Evolutionary conservation across 1,139 yeast species (phyloP), one percentile per base, ranked within the genome.

Genomic region (Hanseniaspora gamundiae): DNA sequence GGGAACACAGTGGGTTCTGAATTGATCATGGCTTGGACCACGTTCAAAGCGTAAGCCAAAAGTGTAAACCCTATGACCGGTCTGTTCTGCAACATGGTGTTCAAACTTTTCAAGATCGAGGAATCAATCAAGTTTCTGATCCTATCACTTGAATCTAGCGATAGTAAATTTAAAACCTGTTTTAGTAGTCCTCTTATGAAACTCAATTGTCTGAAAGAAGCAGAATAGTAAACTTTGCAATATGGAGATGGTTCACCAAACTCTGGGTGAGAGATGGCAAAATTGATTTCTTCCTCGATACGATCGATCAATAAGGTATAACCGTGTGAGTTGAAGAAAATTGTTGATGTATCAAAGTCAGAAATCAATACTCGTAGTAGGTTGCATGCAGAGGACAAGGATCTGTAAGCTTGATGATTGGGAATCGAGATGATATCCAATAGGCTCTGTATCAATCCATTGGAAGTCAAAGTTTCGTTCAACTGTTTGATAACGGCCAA

Each of bases 1-100:
- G 85, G 73, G 56, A 74, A 87, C 3, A 95, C 86, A 0, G 96
- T 86, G 3, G 97, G 95, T 55, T 88, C 97, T 52, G 83, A 84
- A 57, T 88, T 93, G 41, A 88, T 77, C 50, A 87, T 84, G 29
- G 75, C 74, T 40, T 81, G 74, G 21, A 87, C 71, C 19, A 81
- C 74, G 51, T 78, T 83, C 33, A 88, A 62, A 0, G 86, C 73
- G 17, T 75, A 68, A 0, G 86, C 70, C 17, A 84, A 62, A n/a
- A 85, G 64, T 20, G 76, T 71, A 28, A 79, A 76, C 0, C 95
- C 95, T 65, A 87, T 85, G 0, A 74, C 60, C 1, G 61, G 53
- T 1, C 82, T 76, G 53, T 83, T 67, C n/a, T 61, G 54, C 14
- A 88, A 55, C 3, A 88, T 73, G 45, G 66, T 69, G 49, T 76